Evolutionary conservation across 2,329 filamentous ascomycete genomes (phyloP), one percentile per base, ranked within the genome.

Genomic region (Pseudogymnoascus sp.): DNA sequence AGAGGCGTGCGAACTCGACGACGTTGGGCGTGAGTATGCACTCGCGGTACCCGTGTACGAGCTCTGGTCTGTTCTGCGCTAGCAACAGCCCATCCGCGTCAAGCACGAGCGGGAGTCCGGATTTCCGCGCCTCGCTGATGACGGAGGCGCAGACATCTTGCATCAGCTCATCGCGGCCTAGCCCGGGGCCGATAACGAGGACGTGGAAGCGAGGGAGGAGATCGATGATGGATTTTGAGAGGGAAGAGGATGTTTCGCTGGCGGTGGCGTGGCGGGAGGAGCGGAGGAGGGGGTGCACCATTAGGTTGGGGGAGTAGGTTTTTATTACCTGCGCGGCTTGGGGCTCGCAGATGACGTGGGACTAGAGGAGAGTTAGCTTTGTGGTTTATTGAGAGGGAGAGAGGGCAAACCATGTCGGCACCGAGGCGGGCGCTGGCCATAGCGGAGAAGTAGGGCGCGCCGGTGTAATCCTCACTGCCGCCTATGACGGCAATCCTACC

Each of bases 251-350:
- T 11, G 79, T 79, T 63, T 88, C 84, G 62, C 80, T 76, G 59
- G 79, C 75, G 23, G 77, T 74, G 62, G 84, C 77, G 69, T 84
- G 81, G 21, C 77, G 72, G 53, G 86, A 84, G 76, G 95, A 91
- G 31, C 91, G 89, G 86, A 99, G 93, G 69, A 97, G 84, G 0
- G 95, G 95, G 75, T 97, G 95, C 10, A 99, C 95, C 93, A 99
- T 99, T 28, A 99, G 82, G 75, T 97, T 97, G 2, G 95, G 95
- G 18, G 93, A 97, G 79, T 97, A 99, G 3, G 91, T 91, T 80
- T 99, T 99, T 78, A 99, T 96, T 38, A 97, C 93, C 71, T 85
- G 82, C 56, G 84, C 91, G 2, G 95, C 95, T 62, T 84, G 89
- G 8, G 90, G 91, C 65, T 96, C 96, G 80, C 95, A 99, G 73